These are phyloP conservation scores for Brassica juncea DNA, from an alignment of 345 rosid species.

Conservation along the genomic window DNA sequence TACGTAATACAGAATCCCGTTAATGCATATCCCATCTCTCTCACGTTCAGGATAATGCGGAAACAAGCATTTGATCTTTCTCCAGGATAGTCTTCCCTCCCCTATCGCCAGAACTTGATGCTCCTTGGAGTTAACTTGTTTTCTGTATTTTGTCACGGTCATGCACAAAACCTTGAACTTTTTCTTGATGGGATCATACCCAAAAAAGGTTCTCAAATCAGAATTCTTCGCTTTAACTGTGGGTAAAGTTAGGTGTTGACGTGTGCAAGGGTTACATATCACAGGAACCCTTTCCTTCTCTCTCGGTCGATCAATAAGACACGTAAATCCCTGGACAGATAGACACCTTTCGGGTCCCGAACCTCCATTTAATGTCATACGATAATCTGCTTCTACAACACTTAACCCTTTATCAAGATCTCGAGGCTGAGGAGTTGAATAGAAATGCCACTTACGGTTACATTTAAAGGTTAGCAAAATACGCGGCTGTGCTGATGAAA, in stretches of 20 bases:
- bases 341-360: not conserved
- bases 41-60: not conserved
- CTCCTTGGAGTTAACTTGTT: not conserved
- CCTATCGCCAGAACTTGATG: conserved; percentile 14
- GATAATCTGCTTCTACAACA: not conserved
- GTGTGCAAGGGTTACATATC: conserved; percentile 13
- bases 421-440: conserved; percentile 3
- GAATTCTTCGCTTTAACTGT: not conserved
- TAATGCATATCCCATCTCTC: not conserved
- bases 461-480: not conserved
- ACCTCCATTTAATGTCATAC: not conserved
- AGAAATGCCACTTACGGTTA: not conserved
- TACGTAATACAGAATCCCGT: conserved; percentile 9
- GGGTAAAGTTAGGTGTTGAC: not conserved
- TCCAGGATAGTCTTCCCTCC: not conserved
- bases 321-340: not conserved
- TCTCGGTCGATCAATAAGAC: not conserved
- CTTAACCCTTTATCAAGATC: not conserved
- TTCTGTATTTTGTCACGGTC: not conserved
- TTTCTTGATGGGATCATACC: conserved; percentile 12
- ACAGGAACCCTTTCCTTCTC: not conserved
- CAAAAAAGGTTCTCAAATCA: not conserved
- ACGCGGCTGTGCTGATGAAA: not conserved
- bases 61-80: not conserved
- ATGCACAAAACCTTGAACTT: conserved; percentile 1